Evolutionary conservation across 495 filamentous ascomycete genomes (phyloP).

Genomic region (Aspergillus homomorphus): DNA sequence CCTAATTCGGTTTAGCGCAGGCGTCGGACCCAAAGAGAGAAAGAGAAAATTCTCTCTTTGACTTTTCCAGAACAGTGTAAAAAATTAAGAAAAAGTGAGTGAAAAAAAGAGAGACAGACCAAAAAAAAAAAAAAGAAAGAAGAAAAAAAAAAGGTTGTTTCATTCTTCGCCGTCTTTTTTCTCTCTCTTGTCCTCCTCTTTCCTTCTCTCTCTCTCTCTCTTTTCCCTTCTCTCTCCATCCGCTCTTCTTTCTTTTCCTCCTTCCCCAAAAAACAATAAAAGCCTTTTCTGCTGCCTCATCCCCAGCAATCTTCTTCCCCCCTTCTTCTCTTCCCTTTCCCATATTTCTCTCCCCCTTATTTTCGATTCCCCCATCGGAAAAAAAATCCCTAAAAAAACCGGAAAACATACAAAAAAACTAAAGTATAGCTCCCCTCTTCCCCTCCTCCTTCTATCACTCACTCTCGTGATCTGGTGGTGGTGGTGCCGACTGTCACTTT

Average conservation of each 20-base stretch:
- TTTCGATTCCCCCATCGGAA: conserved; percentile 44
- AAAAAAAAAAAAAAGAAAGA: conserved; percentile 14
- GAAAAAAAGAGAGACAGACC: conserved; percentile 12
- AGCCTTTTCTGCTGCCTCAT: conserved; percentile 29
- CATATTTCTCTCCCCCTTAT: conserved; percentile 29
- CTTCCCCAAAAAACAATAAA: conserved; percentile 16
- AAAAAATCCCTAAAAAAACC: conserved; percentile 33
- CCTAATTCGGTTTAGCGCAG: conserved; percentile 25
- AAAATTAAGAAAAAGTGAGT: conserved; percentile 12
- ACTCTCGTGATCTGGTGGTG: background rate
- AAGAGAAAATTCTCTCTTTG: conserved; percentile 23
- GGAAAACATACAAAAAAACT: conserved; percentile 41
- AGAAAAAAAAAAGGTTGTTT: conserved; percentile 8
- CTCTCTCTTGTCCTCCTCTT: conserved; percentile 25
- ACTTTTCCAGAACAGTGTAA: conserved; percentile 33
- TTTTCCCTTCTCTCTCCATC: conserved; percentile 44
- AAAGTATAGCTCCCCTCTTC: conserved; percentile 23
- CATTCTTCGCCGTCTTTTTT: conserved; percentile 12
- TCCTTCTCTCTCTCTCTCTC: conserved; percentile 18
- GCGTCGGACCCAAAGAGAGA: conserved; percentile 4
- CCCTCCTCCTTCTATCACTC: background rate
- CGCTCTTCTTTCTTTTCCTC: conserved; percentile 32
- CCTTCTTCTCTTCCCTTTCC: conserved; percentile 40
- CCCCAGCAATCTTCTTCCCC: conserved; percentile 22
- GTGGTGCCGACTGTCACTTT: conserved; percentile 18